Percentiles rank a stretch among this genome's conserved stretches.
phyloP scores from a whole-genome alignment of 495 filamentous ascomycete genomes.

The Neurospora hispaniola region DNA sequence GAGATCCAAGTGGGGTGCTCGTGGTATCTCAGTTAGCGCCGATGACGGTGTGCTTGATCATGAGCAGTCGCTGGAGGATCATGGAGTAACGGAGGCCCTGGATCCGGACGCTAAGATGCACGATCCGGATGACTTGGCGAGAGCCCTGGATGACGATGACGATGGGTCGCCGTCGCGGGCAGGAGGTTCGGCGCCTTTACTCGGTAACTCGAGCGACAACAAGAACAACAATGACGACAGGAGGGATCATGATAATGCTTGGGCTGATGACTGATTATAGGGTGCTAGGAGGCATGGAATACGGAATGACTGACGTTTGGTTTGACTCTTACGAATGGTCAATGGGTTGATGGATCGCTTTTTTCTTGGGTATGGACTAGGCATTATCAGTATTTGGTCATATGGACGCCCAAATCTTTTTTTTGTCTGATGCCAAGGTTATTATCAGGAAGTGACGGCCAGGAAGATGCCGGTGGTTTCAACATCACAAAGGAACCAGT shows the following conservation, averaged over 20 bases:
- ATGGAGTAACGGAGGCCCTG: slow-evolving; percentile 26
- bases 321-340: not conserved
- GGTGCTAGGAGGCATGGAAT: not conserved
- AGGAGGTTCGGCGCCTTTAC: slow-evolving; percentile 14
- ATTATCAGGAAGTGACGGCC: not conserved
- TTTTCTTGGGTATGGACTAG: not conserved
- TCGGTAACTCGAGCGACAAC: not conserved
- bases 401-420: not conserved
- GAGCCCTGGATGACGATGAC: slow-evolving; percentile 39
- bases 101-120: slow-evolving; percentile 46
- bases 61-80: slow-evolving; percentile 26
- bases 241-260: not conserved
- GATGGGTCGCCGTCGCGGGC: slow-evolving; percentile 15
- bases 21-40: slow-evolving; percentile 71
- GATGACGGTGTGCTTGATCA: slow-evolving; percentile 59
- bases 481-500: not conserved
- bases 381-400: not conserved
- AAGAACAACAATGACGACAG: not conserved
- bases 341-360: not conserved
- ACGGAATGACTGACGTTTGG: not conserved
- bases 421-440: not conserved
- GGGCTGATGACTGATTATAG: not conserved
- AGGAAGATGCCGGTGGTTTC: not conserved
- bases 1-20: slow-evolving; percentile 56
- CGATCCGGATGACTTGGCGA: slow-evolving; percentile 46